These are phyloP conservation scores for Sporobolomyces pararoseus DNA, from an alignment of 768 basidiomycete genomes.

Conservation along the genomic window DNA sequence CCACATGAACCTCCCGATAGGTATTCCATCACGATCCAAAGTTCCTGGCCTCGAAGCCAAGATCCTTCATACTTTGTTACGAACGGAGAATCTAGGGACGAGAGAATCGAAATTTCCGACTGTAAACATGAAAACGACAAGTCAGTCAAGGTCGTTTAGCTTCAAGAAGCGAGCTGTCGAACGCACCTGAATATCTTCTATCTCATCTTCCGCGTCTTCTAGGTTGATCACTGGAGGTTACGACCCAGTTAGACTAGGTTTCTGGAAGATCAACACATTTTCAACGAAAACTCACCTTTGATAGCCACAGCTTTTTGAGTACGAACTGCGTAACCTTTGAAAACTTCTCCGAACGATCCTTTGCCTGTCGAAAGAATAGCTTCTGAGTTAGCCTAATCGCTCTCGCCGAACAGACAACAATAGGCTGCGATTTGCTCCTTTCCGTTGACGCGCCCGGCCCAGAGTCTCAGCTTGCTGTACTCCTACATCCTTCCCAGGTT, in stretches of 20 bases:
- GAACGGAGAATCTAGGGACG: conserved; percentile 89
- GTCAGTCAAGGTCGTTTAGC: background rate
- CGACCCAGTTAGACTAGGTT: too few species aligned
- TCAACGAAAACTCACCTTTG: conserved; percentile 55
- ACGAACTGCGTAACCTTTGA: conserved; percentile 93
- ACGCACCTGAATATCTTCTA: conserved; percentile 76
- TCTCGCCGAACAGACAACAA: too few species aligned
- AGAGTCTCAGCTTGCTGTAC: too few species aligned
- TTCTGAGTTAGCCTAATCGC: background rate
- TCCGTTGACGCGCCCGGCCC: too few species aligned
- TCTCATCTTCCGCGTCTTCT: conserved; percentile 98
- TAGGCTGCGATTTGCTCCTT: too few species aligned
- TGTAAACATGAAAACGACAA: conserved; percentile 48
- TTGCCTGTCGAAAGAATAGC: conserved; percentile 61
- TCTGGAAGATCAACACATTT: background rate
- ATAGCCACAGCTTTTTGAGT: conserved; percentile 97
- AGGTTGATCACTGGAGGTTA: conserved; percentile 78
- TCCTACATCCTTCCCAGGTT: too few species aligned
- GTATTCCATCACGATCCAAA: conserved; percentile 84
- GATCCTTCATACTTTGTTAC: conserved; percentile 96
- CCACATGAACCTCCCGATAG: conserved; percentile 92
- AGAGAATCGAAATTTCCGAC: conserved; percentile 96
- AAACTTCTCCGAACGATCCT: conserved; percentile 98
- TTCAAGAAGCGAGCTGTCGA: background rate
- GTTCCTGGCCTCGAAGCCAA: conserved; percentile 86